Conservation (phyloP, 805 yeast species). For the Citeromyces nyonsensis region DNA sequence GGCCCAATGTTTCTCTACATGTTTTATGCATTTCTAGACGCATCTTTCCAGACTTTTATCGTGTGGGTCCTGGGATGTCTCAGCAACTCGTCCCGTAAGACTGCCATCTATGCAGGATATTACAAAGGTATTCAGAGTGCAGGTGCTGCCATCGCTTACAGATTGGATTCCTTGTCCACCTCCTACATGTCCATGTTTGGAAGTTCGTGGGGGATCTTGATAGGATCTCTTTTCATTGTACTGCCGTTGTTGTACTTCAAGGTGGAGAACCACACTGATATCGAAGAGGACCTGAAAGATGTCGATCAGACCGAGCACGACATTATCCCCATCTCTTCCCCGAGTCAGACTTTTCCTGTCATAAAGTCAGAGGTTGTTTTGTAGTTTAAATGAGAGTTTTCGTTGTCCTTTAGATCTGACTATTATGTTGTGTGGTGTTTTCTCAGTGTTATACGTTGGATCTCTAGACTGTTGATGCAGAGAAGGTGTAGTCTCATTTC, state of each 20-base stretch:
- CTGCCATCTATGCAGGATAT: conserved; percentile 42
- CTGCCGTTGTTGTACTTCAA: conserved; percentile 26
- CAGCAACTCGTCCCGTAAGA: conserved; percentile 38
- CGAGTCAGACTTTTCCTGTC: no score
- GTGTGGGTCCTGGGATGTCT: conserved; percentile 47
- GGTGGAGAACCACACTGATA: conserved; percentile 26
- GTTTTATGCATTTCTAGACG: conserved; percentile 45
- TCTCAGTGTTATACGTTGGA: no score
- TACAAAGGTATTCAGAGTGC: conserved; percentile 53
- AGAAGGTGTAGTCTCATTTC: no score
- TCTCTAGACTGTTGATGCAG: no score
- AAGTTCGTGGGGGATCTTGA: conserved; percentile 34
- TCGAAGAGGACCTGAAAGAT: conserved; percentile 8
- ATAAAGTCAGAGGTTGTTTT: no score
- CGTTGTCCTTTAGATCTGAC: no score
- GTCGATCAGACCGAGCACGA: conserved; percentile 6
- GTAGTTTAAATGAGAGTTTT: no score
- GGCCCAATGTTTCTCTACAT: conserved; percentile 51
- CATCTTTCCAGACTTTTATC: conserved; percentile 40
- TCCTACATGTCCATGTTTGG: conserved; percentile 26
- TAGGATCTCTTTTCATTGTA: conserved; percentile 30
- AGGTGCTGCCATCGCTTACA: conserved; percentile 47
- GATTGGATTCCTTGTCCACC: conserved; percentile 26
- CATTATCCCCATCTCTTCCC: conserved; percentile 1
- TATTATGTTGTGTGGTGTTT: no score